phyloP scores from a whole-genome alignment of 306 rosid genomes.

The Amphicarpaea edgeworthii region DNA sequence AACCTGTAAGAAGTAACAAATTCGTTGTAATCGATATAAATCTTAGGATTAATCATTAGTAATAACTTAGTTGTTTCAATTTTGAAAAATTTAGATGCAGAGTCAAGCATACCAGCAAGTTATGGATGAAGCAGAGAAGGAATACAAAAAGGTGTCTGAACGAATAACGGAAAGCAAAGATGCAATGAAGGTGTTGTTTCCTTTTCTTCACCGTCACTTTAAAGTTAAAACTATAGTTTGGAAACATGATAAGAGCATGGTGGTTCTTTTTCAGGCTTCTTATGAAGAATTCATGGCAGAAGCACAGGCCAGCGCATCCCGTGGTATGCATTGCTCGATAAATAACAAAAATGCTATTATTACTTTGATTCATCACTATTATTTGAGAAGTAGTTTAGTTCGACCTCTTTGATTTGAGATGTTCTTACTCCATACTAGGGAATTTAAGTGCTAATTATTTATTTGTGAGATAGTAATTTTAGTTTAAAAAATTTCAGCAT shows the following conservation, averaged over 20 bases:
- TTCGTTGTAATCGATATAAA: slow-evolving; percentile 1
- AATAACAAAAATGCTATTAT: slow-evolving; percentile 6
- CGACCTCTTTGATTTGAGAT: slow-evolving; percentile 7
- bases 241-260: background rate
- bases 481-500: slow-evolving; percentile 58
- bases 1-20: background rate
- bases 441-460: slow-evolving; percentile 18
- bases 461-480: slow-evolving; percentile 33
- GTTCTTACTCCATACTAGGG: background rate
- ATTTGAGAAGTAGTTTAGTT: slow-evolving; percentile 8
- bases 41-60: background rate
- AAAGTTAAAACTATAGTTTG: slow-evolving; percentile 10
- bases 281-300: slow-evolving; percentile 79
- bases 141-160: slow-evolving; percentile 67
- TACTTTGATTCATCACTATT: background rate
- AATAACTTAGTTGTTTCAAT: slow-evolving; percentile 21
- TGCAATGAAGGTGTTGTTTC: slow-evolving; percentile 70
- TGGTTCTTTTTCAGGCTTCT: slow-evolving; percentile 65
- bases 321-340: slow-evolving; percentile 57
- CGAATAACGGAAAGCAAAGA: slow-evolving; percentile 75
- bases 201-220: slow-evolving; percentile 17
- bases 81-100: slow-evolving; percentile 66
- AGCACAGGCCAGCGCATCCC: slow-evolving; percentile 74
- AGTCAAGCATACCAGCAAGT: slow-evolving; percentile 75
- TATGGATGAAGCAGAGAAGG: slow-evolving; percentile 81